phyloP scores from a whole-genome alignment of 441 rosid species.

The Euphorbia corollata region DNA sequence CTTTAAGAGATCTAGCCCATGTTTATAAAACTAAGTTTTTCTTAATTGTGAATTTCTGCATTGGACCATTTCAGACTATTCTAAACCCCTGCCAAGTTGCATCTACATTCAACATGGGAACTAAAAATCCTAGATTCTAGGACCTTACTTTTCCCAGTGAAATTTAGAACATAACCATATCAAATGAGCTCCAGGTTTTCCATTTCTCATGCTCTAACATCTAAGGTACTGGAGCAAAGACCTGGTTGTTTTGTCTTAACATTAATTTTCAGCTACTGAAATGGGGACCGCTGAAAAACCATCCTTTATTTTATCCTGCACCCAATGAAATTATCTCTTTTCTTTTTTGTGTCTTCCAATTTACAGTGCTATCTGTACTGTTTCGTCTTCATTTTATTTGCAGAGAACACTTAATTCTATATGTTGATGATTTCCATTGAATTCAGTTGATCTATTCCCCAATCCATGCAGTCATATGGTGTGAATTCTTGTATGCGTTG shows the following conservation, averaged over 20 bases:
- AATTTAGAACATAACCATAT: not conserved
- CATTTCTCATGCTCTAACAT: not conserved
- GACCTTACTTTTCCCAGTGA: not conserved
- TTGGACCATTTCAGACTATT: not conserved
- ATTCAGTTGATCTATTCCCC: not conserved
- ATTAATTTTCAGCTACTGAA: not conserved
- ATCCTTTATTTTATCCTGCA: no score
- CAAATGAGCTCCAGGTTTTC: not conserved
- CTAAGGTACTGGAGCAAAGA: not conserved
- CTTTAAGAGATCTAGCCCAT: not conserved
- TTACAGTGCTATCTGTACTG: not conserved
- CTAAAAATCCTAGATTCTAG: slow-evolving; percentile 5
- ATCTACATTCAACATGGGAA: not conserved
- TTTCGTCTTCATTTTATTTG: not conserved
- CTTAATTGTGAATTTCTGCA: not conserved
- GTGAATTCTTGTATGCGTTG: not conserved
- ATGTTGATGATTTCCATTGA: not conserved
- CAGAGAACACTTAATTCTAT: not conserved
- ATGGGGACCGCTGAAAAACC: not conserved
- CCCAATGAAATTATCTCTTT: not conserved
- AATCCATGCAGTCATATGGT: not conserved
- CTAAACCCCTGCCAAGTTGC: not conserved
- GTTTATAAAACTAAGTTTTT: not conserved
- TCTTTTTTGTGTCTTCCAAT: not conserved
- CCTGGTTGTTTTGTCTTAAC: not conserved